A percentile compares a stretch with the other conserved stretches of the same genome.
These are phyloP conservation scores for Trypanosoma mega DNA, from an alignment of 208 protist genomes.

Conservation along the genomic window DNA sequence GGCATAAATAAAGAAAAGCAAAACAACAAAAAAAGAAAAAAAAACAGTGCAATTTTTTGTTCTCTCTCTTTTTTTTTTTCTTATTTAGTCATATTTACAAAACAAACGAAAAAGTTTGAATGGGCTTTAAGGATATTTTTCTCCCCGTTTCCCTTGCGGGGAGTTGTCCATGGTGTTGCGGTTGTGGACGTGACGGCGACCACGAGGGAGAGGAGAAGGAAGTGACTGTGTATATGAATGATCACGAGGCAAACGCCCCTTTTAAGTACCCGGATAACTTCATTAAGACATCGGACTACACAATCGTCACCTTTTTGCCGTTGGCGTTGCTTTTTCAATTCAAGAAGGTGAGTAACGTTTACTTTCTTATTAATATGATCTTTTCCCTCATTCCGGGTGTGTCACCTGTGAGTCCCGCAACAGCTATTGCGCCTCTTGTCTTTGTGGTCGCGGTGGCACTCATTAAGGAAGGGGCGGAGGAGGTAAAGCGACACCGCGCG, in stretches of 20 bases:
- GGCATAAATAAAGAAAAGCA: too few relatives aligned
- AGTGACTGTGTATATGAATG: conserved; percentile 84
- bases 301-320: conserved; percentile 90
- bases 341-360: conserved; percentile 91
- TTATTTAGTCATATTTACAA: too few relatives aligned
- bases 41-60: too few relatives aligned
- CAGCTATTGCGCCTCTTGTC: conserved; percentile 84
- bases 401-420: conserved; percentile 88
- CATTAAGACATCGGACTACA: conserved; percentile 94
- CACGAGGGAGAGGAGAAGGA: conserved; percentile 29
- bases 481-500: conserved; percentile 72
- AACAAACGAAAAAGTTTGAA: too few relatives aligned
- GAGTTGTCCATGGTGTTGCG: conserved; percentile 44
- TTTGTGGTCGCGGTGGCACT: conserved; percentile 90
- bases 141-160: conserved; percentile 27
- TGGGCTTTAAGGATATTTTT: too few relatives aligned
- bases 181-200: conserved; percentile 24
- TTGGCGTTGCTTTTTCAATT: conserved; percentile 93
- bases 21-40: too few relatives aligned
- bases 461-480: conserved; percentile 91
- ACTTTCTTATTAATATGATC: conserved; percentile 94
- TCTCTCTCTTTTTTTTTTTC: too few relatives aligned
- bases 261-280: conserved; percentile 87
- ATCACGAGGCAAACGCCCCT: conserved; percentile 50
- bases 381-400: conserved; percentile 91